Evolutionary conservation across 2,329 filamentous ascomycete genomes (phyloP).

Genomic region (Elsinoe batatas): DNA sequence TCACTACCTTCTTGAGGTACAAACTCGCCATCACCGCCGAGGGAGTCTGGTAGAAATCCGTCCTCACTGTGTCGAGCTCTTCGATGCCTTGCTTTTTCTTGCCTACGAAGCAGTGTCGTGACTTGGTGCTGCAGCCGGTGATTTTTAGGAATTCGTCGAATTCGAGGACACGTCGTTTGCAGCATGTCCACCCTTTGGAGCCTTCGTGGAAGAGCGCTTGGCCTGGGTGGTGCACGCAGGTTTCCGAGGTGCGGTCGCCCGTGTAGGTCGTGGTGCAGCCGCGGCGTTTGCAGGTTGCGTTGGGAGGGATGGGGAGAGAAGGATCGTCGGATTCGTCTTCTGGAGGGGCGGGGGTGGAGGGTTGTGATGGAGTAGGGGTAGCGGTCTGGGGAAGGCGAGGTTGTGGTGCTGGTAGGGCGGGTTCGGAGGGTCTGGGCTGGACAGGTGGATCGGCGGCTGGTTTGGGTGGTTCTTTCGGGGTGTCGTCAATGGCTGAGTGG

Average conservation of each 20-base stretch:
- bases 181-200: conserved; percentile 95
- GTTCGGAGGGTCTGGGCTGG: background rate
- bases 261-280: conserved; percentile 61
- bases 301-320: conserved; percentile 59
- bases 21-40: conserved; percentile 78
- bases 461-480: conserved; percentile 33
- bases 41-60: conserved; percentile 92
- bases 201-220: conserved; percentile 93
- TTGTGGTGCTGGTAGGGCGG: conserved; percentile 15
- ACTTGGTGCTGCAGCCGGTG: conserved; percentile 75
- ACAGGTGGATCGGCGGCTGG: conserved; percentile 13
- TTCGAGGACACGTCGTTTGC: conserved; percentile 86
- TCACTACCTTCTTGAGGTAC: conserved; percentile 95
- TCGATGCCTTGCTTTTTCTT: conserved; percentile 52
- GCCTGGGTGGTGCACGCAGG: conserved; percentile 82
- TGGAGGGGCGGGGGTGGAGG: conserved; percentile 46
- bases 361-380: conserved; percentile 11
- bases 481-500: conserved; percentile 79
- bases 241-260: conserved; percentile 54
- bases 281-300: conserved; percentile 65
- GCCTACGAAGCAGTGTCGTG: conserved; percentile 74
- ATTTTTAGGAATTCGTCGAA: conserved; percentile 98
- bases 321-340: conserved; percentile 84
- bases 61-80: conserved; percentile 71
- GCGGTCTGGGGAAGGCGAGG: conserved; percentile 19